Evolutionary conservation across 345 rosid genomes (phyloP).

Genomic region (Ailanthus altissimus): DNA sequence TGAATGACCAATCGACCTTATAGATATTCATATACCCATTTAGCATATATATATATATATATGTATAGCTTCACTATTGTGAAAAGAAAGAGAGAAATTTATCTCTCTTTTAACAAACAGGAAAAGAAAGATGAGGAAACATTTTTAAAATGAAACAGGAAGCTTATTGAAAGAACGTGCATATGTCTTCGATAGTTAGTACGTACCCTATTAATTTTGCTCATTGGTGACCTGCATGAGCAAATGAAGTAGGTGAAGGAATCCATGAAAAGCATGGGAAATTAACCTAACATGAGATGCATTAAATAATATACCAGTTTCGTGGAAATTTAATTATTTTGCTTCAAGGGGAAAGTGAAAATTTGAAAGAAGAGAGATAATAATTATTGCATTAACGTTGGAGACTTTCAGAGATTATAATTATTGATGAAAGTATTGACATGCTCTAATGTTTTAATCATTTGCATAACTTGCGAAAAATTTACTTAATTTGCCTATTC

Average conservation of each 20-base stretch:
- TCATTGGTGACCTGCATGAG: background rate
- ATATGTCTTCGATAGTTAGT: background rate
- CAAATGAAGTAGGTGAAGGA: constrained; percentile 10
- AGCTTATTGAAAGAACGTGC: background rate
- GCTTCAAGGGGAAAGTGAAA: background rate
- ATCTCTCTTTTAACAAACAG: too few relatives aligned
- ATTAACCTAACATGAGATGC: constrained; percentile 11
- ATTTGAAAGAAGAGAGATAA: background rate
- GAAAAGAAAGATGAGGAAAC: background rate
- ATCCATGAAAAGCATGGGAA: constrained; percentile 7
- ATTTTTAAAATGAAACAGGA: background rate
- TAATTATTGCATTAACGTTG: background rate
- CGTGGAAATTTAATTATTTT: background rate
- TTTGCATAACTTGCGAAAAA: background rate
- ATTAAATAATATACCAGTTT: background rate
- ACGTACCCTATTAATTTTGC: background rate
- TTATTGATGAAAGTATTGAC: background rate
- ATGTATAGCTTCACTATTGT: too few relatives aligned
- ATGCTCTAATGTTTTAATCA: background rate
- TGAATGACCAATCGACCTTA: too few relatives aligned
- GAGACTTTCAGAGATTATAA: background rate
- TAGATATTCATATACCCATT: too few relatives aligned
- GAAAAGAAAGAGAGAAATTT: too few relatives aligned
- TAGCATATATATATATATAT: too few relatives aligned
- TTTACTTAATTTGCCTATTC: background rate